Percentiles rank a stretch among this genome's conserved stretches.
phyloP scores from a whole-genome alignment of 805 yeast genomes.

The Starmerella vitae region DNA sequence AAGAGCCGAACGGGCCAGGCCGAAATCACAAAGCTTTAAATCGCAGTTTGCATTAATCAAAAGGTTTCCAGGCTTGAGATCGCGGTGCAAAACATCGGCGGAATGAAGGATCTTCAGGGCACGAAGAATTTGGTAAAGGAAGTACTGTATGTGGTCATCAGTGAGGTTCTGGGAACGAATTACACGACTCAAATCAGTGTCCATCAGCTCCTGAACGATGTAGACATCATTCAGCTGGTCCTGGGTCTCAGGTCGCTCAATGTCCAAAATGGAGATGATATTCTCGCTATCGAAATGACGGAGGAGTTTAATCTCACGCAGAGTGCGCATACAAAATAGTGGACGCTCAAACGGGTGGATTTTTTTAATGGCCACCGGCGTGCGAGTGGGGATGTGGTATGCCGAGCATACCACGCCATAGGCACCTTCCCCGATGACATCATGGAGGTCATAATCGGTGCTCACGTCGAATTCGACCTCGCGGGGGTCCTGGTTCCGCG shows the following conservation, averaged over 20 bases:
- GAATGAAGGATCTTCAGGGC: constrained; percentile 83
- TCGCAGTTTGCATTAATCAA: constrained; percentile 94
- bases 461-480: constrained; percentile 63
- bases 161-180: constrained; percentile 87
- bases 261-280: constrained; percentile 76
- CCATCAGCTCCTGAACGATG: constrained; percentile 76
- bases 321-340: constrained; percentile 76
- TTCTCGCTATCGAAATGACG: constrained; percentile 90
- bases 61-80: constrained; percentile 85
- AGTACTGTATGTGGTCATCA: constrained; percentile 89
- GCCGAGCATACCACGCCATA: constrained; percentile 91
- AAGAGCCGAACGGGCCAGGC: constrained; percentile 69
- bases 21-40: constrained; percentile 90
- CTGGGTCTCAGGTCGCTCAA: constrained; percentile 67
- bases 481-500: constrained; percentile 23
- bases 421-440: constrained; percentile 90
- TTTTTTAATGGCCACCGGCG: constrained; percentile 88
- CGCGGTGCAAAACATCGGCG: constrained; percentile 87
- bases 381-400: constrained; percentile 68
- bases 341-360: constrained; percentile 84
- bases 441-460: constrained; percentile 70
- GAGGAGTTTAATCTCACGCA: constrained; percentile 76
- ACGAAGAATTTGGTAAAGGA: constrained; percentile 80
- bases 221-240: constrained; percentile 78
- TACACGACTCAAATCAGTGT: constrained; percentile 96